Evolutionary conservation across 169 alveolate genomes (phyloP).

Genomic region (Besnoitia besnoiti): DNA sequence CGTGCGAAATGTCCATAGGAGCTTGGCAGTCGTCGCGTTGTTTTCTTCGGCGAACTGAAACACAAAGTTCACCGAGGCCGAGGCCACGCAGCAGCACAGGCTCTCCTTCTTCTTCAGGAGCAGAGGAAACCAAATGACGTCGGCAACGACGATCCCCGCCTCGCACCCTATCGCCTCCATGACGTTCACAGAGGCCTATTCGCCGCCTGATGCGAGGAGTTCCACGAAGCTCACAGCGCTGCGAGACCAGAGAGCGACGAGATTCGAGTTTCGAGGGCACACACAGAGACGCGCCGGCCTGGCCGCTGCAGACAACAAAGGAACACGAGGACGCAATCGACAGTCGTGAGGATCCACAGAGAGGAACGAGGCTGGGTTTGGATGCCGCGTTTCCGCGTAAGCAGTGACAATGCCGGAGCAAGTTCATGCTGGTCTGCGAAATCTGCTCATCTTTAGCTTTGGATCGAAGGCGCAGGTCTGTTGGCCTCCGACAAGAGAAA

Average conservation of each 20-base stretch:
- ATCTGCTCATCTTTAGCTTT: no score
- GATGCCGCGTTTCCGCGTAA: no score
- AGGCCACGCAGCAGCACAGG: constrained; percentile 4
- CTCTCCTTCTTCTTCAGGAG: constrained; percentile 1
- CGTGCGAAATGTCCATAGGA: neutral
- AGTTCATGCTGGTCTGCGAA: no score
- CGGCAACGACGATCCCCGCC: neutral
- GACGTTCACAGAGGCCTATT: neutral
- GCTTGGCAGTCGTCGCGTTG: neutral
- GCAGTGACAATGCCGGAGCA: no score
- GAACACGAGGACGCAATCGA: no score
- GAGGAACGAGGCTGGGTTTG: no score
- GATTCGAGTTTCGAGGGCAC: neutral
- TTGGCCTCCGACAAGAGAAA: no score
- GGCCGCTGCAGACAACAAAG: neutral
- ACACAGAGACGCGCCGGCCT: neutral
- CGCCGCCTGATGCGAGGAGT: neutral
- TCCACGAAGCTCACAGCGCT: neutral
- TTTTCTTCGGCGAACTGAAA: neutral
- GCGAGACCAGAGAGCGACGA: constrained; percentile 8
- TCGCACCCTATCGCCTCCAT: neutral
- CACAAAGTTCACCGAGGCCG: neutral
- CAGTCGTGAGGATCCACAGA: no score
- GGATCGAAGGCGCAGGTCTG: no score
- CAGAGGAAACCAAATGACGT: neutral